These are phyloP conservation scores for Saturnispora sanitii DNA, from an alignment of 805 yeast genomes.

Conservation along the genomic window DNA sequence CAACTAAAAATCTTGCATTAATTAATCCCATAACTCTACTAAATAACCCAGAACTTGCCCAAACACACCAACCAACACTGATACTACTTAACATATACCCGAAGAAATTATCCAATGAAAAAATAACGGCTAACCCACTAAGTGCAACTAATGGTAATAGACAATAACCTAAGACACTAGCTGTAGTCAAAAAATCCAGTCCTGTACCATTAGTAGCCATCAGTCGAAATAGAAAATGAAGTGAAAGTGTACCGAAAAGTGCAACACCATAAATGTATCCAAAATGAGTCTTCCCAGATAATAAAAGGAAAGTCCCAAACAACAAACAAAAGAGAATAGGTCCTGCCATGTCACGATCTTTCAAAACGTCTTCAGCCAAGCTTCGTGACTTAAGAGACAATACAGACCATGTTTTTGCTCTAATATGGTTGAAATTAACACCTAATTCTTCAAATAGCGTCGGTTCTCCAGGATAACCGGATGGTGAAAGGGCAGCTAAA, in stretches of 20 bases:
- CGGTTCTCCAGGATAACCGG: conserved; percentile 93
- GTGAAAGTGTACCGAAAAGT: conserved; percentile 74
- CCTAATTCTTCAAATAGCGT: conserved; percentile 89
- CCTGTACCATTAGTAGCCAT: conserved; percentile 49
- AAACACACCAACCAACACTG: conserved; percentile 83
- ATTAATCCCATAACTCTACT: conserved; percentile 74
- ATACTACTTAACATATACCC: conserved; percentile 65
- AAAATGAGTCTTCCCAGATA: conserved; percentile 91
- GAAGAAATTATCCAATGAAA: conserved; percentile 56
- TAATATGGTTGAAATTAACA: conserved; percentile 81
- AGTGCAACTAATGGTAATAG: conserved; percentile 77
- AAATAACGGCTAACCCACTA: conserved; percentile 58
- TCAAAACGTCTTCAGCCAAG: conserved; percentile 65
- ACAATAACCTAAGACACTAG: conserved; percentile 91
- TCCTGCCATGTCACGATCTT: conserved; percentile 91
- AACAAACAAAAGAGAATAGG: conserved; percentile 81
- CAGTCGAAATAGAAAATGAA: conserved; percentile 74
- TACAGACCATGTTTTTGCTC: conserved; percentile 75
- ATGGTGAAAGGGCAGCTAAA: conserved; percentile 84
- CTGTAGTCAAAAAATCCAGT: conserved; percentile 59
- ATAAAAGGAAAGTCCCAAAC: conserved; percentile 71
- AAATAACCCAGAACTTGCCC: conserved; percentile 86
- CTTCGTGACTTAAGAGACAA: conserved; percentile 56
- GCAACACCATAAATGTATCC: conserved; percentile 97
- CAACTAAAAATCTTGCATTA: conserved; percentile 82